These are phyloP conservation scores for Apiospora rasikravindrae DNA, from an alignment of 2,329 filamentous ascomycete species.

Conservation along the genomic window DNA sequence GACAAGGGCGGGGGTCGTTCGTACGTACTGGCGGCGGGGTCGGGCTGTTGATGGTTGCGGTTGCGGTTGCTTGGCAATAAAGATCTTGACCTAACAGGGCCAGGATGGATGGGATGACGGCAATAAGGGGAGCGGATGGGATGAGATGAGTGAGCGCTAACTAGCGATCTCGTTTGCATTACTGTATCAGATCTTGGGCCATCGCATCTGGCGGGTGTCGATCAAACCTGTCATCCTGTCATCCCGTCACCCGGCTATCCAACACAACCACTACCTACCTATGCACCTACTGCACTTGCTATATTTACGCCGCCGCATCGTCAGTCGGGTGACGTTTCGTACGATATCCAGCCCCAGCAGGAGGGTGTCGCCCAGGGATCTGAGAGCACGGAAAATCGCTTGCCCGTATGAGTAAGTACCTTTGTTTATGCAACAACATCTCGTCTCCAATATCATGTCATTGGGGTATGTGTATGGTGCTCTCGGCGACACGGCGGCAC, in stretches of 20 bases:
- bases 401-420: slow-evolving; percentile 5
- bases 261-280: background rate
- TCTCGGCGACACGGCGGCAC: background rate
- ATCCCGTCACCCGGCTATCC: background rate
- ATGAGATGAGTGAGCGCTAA: slow-evolving; percentile 7
- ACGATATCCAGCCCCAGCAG: background rate
- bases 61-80: slow-evolving; percentile 4
- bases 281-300: background rate
- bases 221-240: slow-evolving; percentile 16
- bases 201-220: slow-evolving; percentile 11
- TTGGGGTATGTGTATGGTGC: background rate
- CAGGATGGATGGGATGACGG: slow-evolving; percentile 6
- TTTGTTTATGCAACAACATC: background rate
- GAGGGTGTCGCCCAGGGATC: background rate
- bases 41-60: background rate
- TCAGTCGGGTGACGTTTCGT: background rate
- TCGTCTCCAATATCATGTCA: background rate
- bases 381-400: background rate
- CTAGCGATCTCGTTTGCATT: slow-evolving; percentile 2
- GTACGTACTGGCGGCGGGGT: slow-evolving; percentile 6
- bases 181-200: slow-evolving; percentile 9
- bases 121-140: background rate
- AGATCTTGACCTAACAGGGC: slow-evolving; percentile 2
- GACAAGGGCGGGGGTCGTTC: slow-evolving; percentile 20
- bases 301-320: background rate